Evolutionary conservation across 192 early-diverging fungal species (phyloP), one percentile per base, ranked within the genome.

Genomic region (Chytriomyces sp.): DNA sequence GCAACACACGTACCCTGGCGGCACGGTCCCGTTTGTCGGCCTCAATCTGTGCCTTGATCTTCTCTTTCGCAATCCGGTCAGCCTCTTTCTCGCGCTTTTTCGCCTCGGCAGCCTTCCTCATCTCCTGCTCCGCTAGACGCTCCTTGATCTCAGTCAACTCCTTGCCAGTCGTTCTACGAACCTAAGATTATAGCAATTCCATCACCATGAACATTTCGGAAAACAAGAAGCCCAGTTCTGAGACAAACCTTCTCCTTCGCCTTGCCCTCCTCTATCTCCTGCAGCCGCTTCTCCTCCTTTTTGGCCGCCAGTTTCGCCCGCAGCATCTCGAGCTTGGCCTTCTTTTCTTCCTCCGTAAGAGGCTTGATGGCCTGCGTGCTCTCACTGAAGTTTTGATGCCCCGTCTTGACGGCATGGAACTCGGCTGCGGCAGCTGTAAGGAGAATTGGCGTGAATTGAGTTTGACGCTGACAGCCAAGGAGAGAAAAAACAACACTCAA

Each of bases 31-130:
- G 76, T 72, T 90, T 93, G 73, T 95, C 93, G 19, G 77, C 81
- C 71, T 94, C 93, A 72, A 95, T 91, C 72, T 91, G 88, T 10
- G 85, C 87, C 62, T 87, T 89, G 63, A 95, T 89, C 63, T 85
- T 86, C n/a, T 80, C 87, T 58, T 89, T 90, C 2, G 92, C 92
- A n/a, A 78, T 52, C 39, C 79, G 84, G 17, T 95, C 93, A 26
- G 87, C 82, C 54, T 92, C 91, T 79, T 95, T 94, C 68, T 95
- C 92, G 55, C 81, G 78, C 70, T 85, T 88, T 74, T 91, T 91
- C 3, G 72, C 80, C 62, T 90, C 89, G 5, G 90, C 77, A 0
- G 84, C 76, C 72, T 92, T 92, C 59, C 90, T 83, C 80, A 95
- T 88, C 64, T 94, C 90, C 60, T 84, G 78, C 70, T 91, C 89